Evolutionary conservation across 2,329 filamentous ascomycete species (phyloP).

Genomic region (Cadophora sp.): DNA sequence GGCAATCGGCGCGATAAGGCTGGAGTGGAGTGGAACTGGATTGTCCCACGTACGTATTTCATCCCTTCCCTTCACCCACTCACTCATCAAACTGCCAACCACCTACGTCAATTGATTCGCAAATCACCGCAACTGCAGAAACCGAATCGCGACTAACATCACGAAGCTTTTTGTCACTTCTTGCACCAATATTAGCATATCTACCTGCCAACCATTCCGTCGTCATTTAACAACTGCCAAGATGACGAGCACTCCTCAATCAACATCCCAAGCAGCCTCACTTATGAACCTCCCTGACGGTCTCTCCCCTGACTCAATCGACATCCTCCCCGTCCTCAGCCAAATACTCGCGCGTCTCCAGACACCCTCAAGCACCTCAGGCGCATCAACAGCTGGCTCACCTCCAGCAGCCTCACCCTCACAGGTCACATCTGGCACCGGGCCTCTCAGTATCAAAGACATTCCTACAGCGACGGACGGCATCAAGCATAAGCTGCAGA

Average conservation of each 20-base stretch:
- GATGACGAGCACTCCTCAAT: slow-evolving; percentile 26
- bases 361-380: slow-evolving; percentile 44
- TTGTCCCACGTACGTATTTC: background rate
- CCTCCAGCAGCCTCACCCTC: slow-evolving; percentile 44
- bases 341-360: slow-evolving; percentile 79
- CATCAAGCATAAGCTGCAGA: slow-evolving; percentile 83
- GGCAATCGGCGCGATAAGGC: slow-evolving; percentile 28
- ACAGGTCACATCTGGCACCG: slow-evolving; percentile 44
- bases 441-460: slow-evolving; percentile 63
- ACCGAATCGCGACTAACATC: background rate
- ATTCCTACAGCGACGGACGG: slow-evolving; percentile 79
- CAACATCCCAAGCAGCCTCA: slow-evolving; percentile 45
- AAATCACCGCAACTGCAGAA: background rate
- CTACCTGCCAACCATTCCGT: background rate
- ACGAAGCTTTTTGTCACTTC: background rate
- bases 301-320: slow-evolving; percentile 82
- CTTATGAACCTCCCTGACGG: slow-evolving; percentile 56
- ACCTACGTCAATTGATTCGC: background rate
- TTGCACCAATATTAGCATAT: background rate
- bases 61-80: background rate
- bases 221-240: background rate
- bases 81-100: background rate
- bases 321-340: slow-evolving; percentile 83
- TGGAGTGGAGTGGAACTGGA: background rate
- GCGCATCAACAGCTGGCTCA: slow-evolving; percentile 41